Evolutionary conservation across 495 filamentous ascomycete species (phyloP).

Genomic region (Pyrenula massariospora): DNA sequence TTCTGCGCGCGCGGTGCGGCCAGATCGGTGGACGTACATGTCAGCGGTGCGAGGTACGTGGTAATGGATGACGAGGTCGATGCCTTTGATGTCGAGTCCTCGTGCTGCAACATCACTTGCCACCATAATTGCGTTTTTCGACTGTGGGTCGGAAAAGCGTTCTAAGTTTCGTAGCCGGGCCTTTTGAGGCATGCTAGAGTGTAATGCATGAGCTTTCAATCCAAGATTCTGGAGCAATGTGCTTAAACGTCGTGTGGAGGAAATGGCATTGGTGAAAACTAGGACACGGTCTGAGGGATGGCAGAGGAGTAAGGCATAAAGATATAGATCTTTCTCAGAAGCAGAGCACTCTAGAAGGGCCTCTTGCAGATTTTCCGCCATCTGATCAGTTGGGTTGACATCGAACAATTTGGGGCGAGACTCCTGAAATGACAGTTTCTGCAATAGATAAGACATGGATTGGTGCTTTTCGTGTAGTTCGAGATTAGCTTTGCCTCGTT

Average conservation of each 20-base stretch:
- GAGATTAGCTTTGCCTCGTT: constrained; percentile 60
- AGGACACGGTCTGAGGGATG: constrained; percentile 69
- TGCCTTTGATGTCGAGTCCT: constrained; percentile 83
- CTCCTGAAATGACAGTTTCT: constrained; percentile 78
- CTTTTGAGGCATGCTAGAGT: constrained; percentile 93
- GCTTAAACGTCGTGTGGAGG: constrained; percentile 74
- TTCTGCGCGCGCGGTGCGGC: constrained; percentile 80
- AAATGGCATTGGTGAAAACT: constrained; percentile 92
- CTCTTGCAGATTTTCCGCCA: constrained; percentile 78
- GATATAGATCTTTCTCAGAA: constrained; percentile 93
- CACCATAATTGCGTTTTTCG: constrained; percentile 60
- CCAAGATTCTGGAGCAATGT: constrained; percentile 76
- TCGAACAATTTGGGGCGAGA: constrained; percentile 83
- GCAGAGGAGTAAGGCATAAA: constrained; percentile 78
- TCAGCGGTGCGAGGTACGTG: constrained; percentile 88
- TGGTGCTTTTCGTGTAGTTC: constrained; percentile 35
- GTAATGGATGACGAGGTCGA: constrained; percentile 85
- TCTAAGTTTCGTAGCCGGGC: constrained; percentile 89
- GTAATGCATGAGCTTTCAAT: constrained; percentile 65
- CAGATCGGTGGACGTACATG: constrained; percentile 89
- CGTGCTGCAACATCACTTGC: constrained; percentile 96
- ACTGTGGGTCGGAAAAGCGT: constrained; percentile 58
- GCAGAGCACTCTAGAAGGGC: constrained; percentile 83
- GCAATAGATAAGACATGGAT: constrained; percentile 84
- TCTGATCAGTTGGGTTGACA: constrained; percentile 73